Evolutionary conservation across 2,329 filamentous ascomycete species (phyloP).

Genomic region (Trichoderma pleuroti): DNA sequence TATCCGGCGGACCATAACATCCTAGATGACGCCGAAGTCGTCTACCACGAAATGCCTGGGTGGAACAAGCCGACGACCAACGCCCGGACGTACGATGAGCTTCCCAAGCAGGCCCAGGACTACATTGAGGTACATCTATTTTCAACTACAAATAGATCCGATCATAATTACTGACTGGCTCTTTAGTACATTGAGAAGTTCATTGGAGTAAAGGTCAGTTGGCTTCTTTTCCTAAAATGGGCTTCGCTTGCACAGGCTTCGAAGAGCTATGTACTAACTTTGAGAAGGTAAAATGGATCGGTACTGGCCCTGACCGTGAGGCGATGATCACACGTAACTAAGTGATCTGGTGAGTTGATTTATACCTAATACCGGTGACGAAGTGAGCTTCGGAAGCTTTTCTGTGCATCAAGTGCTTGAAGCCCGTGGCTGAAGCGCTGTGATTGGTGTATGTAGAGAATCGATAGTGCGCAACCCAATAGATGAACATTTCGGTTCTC

Average conservation of each 20-base stretch:
- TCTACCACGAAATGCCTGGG: constrained; percentile 65
- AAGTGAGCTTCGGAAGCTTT: not conserved
- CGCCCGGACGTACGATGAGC: constrained; percentile 39
- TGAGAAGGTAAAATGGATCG: not conserved
- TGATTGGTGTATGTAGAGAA: not conserved
- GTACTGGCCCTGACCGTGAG: not conserved
- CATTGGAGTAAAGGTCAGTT: not conserved
- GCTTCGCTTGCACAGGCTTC: not conserved
- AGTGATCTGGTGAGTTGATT: not conserved
- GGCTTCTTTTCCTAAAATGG: not conserved
- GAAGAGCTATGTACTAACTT: not conserved
- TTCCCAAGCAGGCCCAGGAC: not conserved
- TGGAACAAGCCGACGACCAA: constrained; percentile 65
- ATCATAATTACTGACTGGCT: not conserved
- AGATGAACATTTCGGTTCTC: not conserved
- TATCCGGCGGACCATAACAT: constrained; percentile 45
- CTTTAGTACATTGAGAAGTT: not conserved
- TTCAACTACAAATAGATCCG: not conserved
- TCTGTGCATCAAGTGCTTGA: not conserved
- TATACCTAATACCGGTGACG: not conserved
- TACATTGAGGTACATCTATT: not conserved
- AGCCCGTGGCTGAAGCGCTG: not conserved
- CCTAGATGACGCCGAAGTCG: constrained; percentile 58
- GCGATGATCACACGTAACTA: not conserved
- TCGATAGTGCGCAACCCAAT: constrained; percentile 34